These are phyloP conservation scores for Cordyceps javanica DNA, from an alignment of 2,329 filamentous ascomycete species.

Conservation along the genomic window DNA sequence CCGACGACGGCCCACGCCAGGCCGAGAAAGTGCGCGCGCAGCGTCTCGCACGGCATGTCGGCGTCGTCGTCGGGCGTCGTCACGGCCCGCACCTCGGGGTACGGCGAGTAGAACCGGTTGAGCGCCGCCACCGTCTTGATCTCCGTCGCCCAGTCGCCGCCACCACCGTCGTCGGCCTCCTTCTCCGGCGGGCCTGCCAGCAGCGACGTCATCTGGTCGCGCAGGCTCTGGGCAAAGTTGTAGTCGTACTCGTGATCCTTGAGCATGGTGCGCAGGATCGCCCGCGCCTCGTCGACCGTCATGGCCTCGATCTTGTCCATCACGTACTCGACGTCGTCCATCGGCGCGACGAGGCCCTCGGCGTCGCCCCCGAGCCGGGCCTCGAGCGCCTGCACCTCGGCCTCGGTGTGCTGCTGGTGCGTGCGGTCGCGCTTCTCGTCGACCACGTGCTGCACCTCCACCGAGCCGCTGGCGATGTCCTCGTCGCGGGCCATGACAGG, in stretches of 20 bases:
- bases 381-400: neutral
- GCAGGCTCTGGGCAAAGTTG: slow-evolving; percentile 18
- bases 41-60: slow-evolving; percentile 6
- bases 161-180: slow-evolving; percentile 10
- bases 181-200: slow-evolving; percentile 15
- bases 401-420: neutral
- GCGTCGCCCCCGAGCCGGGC: slow-evolving; percentile 3
- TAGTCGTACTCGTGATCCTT: slow-evolving; percentile 21
- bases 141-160: slow-evolving; percentile 5
- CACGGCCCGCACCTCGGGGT: slow-evolving; percentile 12
- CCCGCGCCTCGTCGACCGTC: slow-evolving; percentile 17
- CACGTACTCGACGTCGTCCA: slow-evolving; percentile 20
- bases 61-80: slow-evolving; percentile 5
- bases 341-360: slow-evolving; percentile 16
- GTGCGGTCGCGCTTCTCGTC: neutral
- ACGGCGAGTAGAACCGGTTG: slow-evolving; percentile 10
- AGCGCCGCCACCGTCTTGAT: slow-evolving; percentile 11
- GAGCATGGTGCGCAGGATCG: slow-evolving; percentile 17
- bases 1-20: slow-evolving; percentile 4
- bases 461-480: neutral
- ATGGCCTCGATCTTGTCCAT: slow-evolving; percentile 19
- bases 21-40: slow-evolving; percentile 7
- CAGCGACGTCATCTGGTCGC: slow-evolving; percentile 16
- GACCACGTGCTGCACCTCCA: neutral
- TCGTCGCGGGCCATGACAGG: neutral